A percentile compares a stretch with the other conserved stretches of the same genome.
Evolutionary conservation across 306 rosid genomes (phyloP).

Genomic region (Alnus glutinosa): DNA sequence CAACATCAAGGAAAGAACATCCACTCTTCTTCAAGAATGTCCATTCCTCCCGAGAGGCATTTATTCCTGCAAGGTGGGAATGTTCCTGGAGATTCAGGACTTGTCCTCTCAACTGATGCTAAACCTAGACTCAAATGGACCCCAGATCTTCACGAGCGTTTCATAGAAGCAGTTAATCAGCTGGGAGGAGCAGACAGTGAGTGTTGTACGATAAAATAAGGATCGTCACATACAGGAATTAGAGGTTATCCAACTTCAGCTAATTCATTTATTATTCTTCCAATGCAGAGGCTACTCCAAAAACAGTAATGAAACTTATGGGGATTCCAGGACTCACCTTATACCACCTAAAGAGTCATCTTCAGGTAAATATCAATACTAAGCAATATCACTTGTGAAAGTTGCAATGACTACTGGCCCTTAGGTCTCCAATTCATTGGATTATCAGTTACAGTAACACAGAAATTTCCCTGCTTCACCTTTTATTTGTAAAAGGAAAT

Average conservation of each 20-base stretch:
- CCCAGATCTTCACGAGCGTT: conserved; percentile 78
- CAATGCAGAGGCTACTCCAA: conserved; percentile 85
- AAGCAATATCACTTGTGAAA: background rate
- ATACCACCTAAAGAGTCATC: conserved; percentile 89
- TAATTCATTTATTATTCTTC: conserved; percentile 15
- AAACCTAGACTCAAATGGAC: conserved; percentile 95
- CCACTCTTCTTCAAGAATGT: conserved; percentile 53
- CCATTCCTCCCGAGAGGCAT: conserved; percentile 67
- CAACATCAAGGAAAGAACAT: conserved; percentile 58
- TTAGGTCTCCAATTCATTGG: conserved; percentile 5
- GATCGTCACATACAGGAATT: conserved; percentile 6
- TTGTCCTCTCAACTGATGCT: conserved; percentile 86
- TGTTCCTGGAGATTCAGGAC: conserved; percentile 72
- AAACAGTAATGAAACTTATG: conserved; percentile 87
- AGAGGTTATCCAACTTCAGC: conserved; percentile 15
- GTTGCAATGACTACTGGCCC: conserved; percentile 3
- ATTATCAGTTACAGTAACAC: background rate
- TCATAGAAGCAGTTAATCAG: conserved; percentile 81
- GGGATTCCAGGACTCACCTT: conserved; percentile 83
- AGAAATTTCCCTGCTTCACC: background rate
- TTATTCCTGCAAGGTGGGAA: conserved; percentile 69
- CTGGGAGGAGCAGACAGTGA: conserved; percentile 91
- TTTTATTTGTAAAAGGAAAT: background rate
- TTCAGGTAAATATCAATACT: conserved; percentile 56
- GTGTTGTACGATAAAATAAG: conserved; percentile 20